Conservation (phyloP, 228 moss, liverwort and hornwort genomes). For the Sphagnum magellanicum region DNA sequence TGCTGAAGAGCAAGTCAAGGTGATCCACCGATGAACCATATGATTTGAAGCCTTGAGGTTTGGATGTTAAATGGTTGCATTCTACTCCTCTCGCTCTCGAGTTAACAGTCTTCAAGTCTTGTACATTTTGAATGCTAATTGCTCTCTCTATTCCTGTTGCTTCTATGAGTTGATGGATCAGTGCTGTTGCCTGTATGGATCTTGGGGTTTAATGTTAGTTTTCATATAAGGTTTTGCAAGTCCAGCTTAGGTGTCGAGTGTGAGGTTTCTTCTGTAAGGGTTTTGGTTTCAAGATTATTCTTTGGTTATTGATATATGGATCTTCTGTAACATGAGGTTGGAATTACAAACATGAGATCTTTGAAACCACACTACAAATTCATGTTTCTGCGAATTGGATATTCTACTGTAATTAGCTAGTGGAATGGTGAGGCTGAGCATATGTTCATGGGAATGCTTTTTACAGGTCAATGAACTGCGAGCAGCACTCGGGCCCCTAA, state of each 20-base stretch:
- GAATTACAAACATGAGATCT: neutral
- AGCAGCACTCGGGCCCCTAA: conserved; percentile 57
- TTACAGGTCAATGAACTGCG: conserved; percentile 65
- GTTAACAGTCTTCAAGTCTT: neutral
- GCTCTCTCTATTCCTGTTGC: no score
- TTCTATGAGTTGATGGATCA: no score
- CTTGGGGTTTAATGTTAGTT: no score
- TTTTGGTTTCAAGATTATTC: neutral
- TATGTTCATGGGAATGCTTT: neutral
- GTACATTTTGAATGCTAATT: neutral
- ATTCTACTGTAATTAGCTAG: neutral
- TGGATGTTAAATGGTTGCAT: neutral
- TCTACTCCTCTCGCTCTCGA: neutral
- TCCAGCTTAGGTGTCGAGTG: no score
- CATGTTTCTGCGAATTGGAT: neutral
- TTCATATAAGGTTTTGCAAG: no score
- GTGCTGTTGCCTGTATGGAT: no score
- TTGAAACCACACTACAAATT: no score
- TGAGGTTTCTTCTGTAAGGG: no score
- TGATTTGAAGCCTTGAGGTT: neutral
- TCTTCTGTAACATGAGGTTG: neutral
- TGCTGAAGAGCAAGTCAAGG: neutral
- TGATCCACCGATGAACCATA: neutral
- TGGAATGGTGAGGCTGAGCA: neutral
- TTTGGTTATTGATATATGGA: neutral